Conservation (phyloP, 1,284 basidiomycete genomes). For the Moesziomyces antarcticus region DNA sequence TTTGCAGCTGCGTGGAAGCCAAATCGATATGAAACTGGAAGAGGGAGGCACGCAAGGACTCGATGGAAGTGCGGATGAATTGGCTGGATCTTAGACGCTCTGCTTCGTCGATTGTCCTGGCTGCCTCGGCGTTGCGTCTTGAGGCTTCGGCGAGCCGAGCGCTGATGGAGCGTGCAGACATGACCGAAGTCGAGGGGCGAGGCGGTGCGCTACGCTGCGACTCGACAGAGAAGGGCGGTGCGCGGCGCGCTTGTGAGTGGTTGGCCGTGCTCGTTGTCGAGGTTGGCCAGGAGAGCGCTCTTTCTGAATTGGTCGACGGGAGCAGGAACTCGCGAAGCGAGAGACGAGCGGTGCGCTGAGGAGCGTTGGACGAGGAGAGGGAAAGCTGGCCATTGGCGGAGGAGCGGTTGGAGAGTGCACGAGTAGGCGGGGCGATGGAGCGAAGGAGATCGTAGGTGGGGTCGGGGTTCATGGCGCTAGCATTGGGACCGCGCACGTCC, state of each 20-base stretch:
- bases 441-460: constrained; percentile 26
- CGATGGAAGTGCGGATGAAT: constrained; percentile 34
- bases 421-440: constrained; percentile 9
- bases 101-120: constrained; percentile 24
- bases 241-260: neutral
- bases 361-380: neutral
- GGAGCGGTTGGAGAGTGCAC: neutral
- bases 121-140: constrained; percentile 33
- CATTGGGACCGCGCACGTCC: neutral
- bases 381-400: neutral
- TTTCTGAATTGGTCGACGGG: neutral
- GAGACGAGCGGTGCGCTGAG: neutral
- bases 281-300: neutral
- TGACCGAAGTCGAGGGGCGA: constrained; percentile 2
- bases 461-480: constrained; percentile 5
- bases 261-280: neutral
- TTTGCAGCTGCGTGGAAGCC: constrained; percentile 30
- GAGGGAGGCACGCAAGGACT: constrained; percentile 36
- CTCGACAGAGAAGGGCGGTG: neutral
- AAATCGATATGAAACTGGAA: constrained; percentile 35
- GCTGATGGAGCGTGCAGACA: constrained; percentile 19
- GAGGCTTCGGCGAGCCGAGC: constrained; percentile 25
- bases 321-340: constrained; percentile 15
- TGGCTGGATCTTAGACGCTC: constrained; percentile 32
- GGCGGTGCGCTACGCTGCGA: constrained; percentile 1